phyloP scores from a whole-genome alignment of 2,329 filamentous ascomycete genomes.

The Apiospora aurea region DNA sequence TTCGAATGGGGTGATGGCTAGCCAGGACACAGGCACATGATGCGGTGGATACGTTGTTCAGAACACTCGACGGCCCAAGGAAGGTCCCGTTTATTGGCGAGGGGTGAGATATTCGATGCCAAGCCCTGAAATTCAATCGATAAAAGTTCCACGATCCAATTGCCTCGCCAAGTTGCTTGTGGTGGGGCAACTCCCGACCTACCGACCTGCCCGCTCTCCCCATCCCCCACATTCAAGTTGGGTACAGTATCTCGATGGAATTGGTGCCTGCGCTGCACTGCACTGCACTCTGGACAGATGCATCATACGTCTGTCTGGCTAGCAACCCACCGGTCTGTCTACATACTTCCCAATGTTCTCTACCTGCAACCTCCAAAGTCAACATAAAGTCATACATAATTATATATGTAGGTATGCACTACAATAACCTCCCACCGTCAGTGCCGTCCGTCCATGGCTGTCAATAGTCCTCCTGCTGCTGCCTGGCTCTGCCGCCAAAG shows the following conservation, averaged over 20 bases:
- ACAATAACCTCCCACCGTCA: no score
- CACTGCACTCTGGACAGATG: no score
- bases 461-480: neutral
- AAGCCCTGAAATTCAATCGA: constrained; percentile 21
- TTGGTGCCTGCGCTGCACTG: no score
- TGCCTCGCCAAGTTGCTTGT: neutral
- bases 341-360: neutral
- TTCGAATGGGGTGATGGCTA: neutral
- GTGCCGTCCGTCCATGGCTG: no score
- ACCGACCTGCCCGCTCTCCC: neutral
- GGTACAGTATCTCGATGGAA: neutral
- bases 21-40: constrained; percentile 4
- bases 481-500: constrained; percentile 9
- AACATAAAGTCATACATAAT: neutral
- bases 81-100: constrained; percentile 16
- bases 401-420: no score
- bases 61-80: constrained; percentile 3
- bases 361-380: no score
- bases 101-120: constrained; percentile 18
- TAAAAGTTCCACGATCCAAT: neutral
- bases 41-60: constrained; percentile 19
- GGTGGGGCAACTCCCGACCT: neutral
- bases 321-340: neutral
- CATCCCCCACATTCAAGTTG: neutral
- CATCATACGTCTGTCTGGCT: no score